Evolutionary conservation across 805 yeast genomes (phyloP), one percentile per base, ranked within the genome.

Genomic region (Candida palmyrensis): DNA sequence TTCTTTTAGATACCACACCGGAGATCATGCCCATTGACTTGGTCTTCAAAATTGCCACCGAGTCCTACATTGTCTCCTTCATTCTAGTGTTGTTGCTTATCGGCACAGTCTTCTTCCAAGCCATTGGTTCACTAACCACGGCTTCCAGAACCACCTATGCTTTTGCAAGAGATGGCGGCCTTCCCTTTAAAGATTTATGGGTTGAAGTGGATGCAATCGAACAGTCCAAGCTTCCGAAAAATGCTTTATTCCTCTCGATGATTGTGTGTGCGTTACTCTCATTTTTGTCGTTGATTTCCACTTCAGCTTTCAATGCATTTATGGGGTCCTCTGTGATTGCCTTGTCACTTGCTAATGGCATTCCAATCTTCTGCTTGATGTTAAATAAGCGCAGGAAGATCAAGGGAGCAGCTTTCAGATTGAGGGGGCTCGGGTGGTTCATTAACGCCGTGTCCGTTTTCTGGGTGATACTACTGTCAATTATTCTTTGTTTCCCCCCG

Each of bases 101-200:
- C 29, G 92, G 85, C 0, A 82, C 87, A 13, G 73, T 79, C 17
- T 48, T 82, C 7, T 84, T 84, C 54, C 87, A 86, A 22, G 82
- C 88, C 2, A 77, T 85, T 31, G 89, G 94, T 3, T 73, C 90
- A 1, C 66, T 82, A 22, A 84, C 92, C 1, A 81, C 94, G 0
- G 83, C 88, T 2, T 82, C 92, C 3, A 72, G 94, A 68, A 73
- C 81, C n/a, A 83, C 87, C 0, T 84, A 75, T 51, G 82, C 86
- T 17, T 78, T 85, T 59, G 86, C 90, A 33, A 72, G 95, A 59
- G 95, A 85, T 53, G 84, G 79, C 23, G 95, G 88, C 0, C 56
- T 85, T 27, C 94, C 94, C 2, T 73, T 65, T 44, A 71, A 75
- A 35, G 64, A 71, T 9, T 45, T 72, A 11, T 83, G 89, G 87